Evolutionary conservation across 148 eudicot genomes (phyloP).

Genomic region (Rhododendron ovatum): DNA sequence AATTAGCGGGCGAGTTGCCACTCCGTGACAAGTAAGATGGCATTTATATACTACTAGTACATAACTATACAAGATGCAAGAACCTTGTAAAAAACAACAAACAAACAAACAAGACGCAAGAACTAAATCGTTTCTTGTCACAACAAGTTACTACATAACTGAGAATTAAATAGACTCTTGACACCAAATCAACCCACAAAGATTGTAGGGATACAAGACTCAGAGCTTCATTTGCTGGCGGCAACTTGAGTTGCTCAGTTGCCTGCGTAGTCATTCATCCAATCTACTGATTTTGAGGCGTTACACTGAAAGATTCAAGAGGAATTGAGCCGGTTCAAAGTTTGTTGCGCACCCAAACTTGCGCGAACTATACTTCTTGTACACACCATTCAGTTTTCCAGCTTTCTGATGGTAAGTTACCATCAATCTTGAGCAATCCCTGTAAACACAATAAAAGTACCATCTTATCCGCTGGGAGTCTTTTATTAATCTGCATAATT

Average conservation of each 20-base stretch:
- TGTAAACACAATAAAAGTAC: not conserved
- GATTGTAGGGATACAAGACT: not conserved
- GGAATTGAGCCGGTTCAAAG: constrained; percentile 8
- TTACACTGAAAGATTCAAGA: not conserved
- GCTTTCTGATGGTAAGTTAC: constrained; percentile 2
- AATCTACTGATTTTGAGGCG: not conserved
- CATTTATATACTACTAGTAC: no score
- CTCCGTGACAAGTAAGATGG: not conserved
- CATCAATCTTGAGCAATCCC: constrained; percentile 10
- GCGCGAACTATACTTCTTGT: constrained; percentile 1
- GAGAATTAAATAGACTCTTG: no score
- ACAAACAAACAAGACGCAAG: no score
- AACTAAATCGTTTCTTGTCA: not conserved
- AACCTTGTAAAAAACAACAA: no score
- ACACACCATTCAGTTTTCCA: not conserved
- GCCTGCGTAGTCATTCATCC: not conserved
- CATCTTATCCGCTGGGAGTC: not conserved
- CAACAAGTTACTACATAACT: no score
- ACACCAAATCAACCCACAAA: not conserved
- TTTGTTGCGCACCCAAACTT: not conserved
- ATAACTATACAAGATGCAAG: no score
- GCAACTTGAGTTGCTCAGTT: not conserved
- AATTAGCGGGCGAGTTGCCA: no score
- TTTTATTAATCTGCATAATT: not conserved
- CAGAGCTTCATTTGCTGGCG: not conserved